phyloP scores from a whole-genome alignment of 345 rosid species.

The Nephelium lappaceum region DNA sequence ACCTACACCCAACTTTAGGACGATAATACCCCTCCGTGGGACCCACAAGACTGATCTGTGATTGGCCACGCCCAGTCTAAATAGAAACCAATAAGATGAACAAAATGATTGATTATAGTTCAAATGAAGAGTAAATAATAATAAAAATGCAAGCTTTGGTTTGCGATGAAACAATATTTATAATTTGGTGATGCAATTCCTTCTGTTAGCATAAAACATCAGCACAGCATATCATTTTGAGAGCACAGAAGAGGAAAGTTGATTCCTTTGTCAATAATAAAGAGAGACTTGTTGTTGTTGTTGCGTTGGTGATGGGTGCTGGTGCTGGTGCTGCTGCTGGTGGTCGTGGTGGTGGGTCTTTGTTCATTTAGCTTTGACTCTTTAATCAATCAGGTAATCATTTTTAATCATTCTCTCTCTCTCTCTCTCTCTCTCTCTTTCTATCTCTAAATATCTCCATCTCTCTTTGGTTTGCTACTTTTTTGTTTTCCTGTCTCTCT shows the following conservation, averaged over 20 bases:
- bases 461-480: constrained; percentile 9
- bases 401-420: constrained; percentile 28
- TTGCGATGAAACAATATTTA: neutral
- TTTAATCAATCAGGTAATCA: constrained; percentile 69
- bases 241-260: constrained; percentile 15
- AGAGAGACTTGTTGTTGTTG: constrained; percentile 10
- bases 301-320: neutral
- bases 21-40: neutral
- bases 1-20: constrained; percentile 1
- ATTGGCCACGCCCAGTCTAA: constrained; percentile 19
- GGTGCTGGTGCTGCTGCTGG: constrained; percentile 24
- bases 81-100: constrained; percentile 25
- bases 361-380: constrained; percentile 46
- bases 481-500: constrained; percentile 8
- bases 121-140: constrained; percentile 11
- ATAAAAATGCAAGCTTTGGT: constrained; percentile 14
- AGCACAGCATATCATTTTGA: constrained; percentile 37
- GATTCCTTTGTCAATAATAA: neutral
- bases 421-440: constrained; percentile 22
- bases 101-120: constrained; percentile 13
- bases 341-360: constrained; percentile 47
- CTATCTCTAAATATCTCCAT: constrained; percentile 20
- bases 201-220: constrained; percentile 24
- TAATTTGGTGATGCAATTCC: neutral
- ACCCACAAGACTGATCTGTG: constrained; percentile 3